Base-by-base conservation (phyloP, 306 rosid species). In the Phaseolus lunatus region DNA sequence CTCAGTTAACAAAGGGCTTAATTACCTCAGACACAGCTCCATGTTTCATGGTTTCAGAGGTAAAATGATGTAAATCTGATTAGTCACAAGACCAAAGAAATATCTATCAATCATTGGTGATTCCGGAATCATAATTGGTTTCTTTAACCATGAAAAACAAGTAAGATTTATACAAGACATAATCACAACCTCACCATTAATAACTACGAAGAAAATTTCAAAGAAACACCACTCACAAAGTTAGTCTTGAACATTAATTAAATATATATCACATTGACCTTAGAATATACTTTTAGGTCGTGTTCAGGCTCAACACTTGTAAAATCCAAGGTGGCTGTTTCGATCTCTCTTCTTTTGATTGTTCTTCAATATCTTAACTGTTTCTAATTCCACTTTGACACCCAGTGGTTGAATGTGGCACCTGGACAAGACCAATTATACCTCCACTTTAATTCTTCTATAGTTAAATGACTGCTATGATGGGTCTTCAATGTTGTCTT, bases 241-340 rank as follows among this genome's bases (percentile, higher is more conserved):
- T 87, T 79, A 78, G 84, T 72, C 76, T 57, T 1, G 49, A 85
- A 76, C 76, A 50, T 75, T 62, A 68, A 75, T 33, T 4, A 67
- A 70, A 5, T 66, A 66, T 43, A 79, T 56, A 76, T 84, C 78
- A 80, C 57, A 84, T 79, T 79, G 78, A 81, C 73, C 66, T 83
- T 76, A 41, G 67, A 81, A 45, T 74, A 58, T 56, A n/a, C n/a
- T 64, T 33, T 23, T 24, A 69, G 48, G 88, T 79, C 79, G 83
- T 78, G 85, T 85, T 85, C 85, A 86, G 83, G 80, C 89, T 90
- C 89, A 89, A 81, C 48, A 85, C 91, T 82, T 85, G 91, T 72
- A 87, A 87, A 76, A 82, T 70, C 91, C 92, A 90, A 74, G 92
- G 87, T 70, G 90, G 85, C 74, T 86, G 86, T 73, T 88, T 84